These are phyloP conservation scores for Zygosaccharomyces bailii DNA, from an alignment of 805 yeast species.

Conservation along the genomic window DNA sequence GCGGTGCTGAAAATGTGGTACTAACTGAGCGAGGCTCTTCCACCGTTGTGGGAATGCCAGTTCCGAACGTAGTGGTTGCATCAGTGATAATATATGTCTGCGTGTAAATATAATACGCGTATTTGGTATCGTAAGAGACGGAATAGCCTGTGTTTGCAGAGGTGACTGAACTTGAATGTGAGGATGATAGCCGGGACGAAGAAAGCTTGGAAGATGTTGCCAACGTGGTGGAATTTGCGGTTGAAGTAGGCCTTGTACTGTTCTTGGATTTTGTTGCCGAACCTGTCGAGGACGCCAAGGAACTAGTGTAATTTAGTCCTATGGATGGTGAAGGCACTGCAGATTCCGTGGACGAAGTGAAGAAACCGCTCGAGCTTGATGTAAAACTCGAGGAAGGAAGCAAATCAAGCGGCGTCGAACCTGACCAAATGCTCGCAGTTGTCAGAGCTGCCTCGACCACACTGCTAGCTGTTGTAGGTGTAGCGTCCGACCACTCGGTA, in stretches of 20 bases:
- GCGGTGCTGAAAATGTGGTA: conserved; percentile 22
- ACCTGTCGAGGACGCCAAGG: not conserved
- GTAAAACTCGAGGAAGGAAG: not conserved
- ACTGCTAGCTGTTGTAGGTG: not conserved
- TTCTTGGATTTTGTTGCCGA: not conserved
- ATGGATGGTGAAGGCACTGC: not conserved
- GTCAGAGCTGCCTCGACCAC: not conserved
- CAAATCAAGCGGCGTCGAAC: not conserved
- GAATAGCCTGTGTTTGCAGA: conserved; percentile 10
- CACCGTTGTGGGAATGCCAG: conserved; percentile 22
- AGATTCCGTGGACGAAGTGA: not conserved
- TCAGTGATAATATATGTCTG: conserved; percentile 20
- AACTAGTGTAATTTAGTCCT: not conserved
- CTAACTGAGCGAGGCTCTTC: conserved; percentile 12
- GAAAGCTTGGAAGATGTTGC: not conserved
- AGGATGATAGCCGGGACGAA: conserved; percentile 2
- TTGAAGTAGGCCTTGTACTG: not conserved
- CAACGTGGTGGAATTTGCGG: not conserved
- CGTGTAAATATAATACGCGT: conserved; percentile 16
- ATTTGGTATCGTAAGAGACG: conserved; percentile 9
- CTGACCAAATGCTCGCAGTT: not conserved
- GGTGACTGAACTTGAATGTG: conserved; percentile 9
- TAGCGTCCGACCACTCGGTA: not conserved
- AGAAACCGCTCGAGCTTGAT: not conserved
- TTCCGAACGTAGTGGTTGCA: conserved; percentile 18